Percentiles rank a stretch among this genome's conserved stretches.
Evolutionary conservation across 371 early-diverging fungal genomes (phyloP).

Genomic region (Neoconidiobolus thromboides): DNA sequence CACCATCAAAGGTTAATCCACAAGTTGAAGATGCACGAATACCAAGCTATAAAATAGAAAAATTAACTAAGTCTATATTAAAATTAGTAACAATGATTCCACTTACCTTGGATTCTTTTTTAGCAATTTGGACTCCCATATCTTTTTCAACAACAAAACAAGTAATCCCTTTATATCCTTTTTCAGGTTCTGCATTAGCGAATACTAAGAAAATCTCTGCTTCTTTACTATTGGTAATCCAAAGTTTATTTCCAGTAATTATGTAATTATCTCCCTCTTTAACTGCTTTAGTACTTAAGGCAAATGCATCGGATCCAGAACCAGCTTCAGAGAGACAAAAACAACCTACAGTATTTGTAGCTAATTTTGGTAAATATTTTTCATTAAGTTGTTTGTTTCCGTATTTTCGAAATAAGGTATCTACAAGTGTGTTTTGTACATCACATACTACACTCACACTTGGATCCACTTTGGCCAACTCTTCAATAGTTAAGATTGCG

Average conservation of each 20-base stretch:
- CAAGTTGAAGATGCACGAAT: constrained; percentile 94
- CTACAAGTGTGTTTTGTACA: constrained; percentile 95
- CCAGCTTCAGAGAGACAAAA: constrained; percentile 91
- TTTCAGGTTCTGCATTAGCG: constrained; percentile 85
- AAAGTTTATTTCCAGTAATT: constrained; percentile 85
- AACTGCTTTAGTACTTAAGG: constrained; percentile 77
- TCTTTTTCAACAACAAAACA: constrained; percentile 90
- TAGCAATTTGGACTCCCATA: constrained; percentile 85
- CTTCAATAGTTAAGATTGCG: constrained; percentile 82
- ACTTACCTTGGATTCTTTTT: constrained; percentile 84
- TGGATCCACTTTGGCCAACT: constrained; percentile 92
- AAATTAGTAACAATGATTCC: neutral
- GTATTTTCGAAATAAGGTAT: constrained; percentile 82
- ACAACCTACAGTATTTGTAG: constrained; percentile 73
- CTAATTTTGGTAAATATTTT: constrained; percentile 66
- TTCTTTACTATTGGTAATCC: constrained; percentile 75
- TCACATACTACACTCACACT: constrained; percentile 83
- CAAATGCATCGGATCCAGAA: constrained; percentile 92
- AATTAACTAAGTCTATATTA: neutral
- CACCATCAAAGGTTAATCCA: constrained; percentile 78
- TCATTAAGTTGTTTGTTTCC: constrained; percentile 52
- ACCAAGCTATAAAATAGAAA: constrained; percentile 42
- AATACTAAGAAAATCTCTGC: constrained; percentile 94
- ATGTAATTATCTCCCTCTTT: constrained; percentile 83
- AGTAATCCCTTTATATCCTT: constrained; percentile 96